Evolutionary conservation across 192 early-diverging fungal species (phyloP).

Genomic region (Coemansia sp.): DNA sequence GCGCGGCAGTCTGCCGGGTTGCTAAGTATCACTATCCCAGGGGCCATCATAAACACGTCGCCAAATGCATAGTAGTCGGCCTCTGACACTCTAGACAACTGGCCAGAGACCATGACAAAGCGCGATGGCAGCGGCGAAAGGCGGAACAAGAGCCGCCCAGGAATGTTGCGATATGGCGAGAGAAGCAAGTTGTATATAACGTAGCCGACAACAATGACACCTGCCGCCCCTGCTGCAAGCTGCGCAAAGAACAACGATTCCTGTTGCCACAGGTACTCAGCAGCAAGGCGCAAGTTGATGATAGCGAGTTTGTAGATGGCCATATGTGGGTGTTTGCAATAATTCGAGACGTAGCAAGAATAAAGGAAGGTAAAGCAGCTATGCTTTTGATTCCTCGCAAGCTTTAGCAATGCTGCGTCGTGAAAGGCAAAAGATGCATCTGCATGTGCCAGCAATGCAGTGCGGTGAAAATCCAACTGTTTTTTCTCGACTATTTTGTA

Average conservation of each 20-base stretch:
- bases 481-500: too few relatives aligned
- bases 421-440: not conserved
- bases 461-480: not conserved
- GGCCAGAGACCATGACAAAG: not conserved
- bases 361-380: not conserved
- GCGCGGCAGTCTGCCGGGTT: slow-evolving; percentile 21
- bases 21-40: slow-evolving; percentile 23
- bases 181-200: slow-evolving; percentile 15
- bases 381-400: not conserved
- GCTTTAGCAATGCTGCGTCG: not conserved
- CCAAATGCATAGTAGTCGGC: slow-evolving; percentile 26
- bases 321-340: not conserved
- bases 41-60: slow-evolving; percentile 25
- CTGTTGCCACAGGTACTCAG: not conserved
- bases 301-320: not conserved
- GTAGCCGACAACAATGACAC: not conserved
- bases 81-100: slow-evolving; percentile 8
- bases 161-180: slow-evolving; percentile 21
- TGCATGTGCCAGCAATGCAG: not conserved
- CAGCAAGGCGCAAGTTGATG: not conserved
- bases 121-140: slow-evolving; percentile 3
- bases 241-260: not conserved
- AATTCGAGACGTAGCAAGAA: not conserved
- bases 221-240: not conserved
- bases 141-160: slow-evolving; percentile 3